Percentiles rank a stretch among this genome's conserved stretches.
Conservation (phyloP, 805 yeast genomes). For the Yamadazyma paraphyllophila region DNA sequence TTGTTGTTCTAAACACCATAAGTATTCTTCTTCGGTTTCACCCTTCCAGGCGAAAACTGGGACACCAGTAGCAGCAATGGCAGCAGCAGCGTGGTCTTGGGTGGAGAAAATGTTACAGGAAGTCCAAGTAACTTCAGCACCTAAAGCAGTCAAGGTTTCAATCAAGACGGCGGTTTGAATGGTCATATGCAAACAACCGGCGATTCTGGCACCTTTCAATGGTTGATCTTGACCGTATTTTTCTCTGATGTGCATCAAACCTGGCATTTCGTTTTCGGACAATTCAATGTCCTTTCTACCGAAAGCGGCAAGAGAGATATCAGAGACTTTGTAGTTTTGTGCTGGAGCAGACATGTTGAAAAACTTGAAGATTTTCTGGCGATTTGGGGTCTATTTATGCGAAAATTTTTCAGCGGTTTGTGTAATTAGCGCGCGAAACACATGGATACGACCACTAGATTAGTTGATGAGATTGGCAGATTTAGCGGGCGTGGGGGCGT, state of each 20-base stretch:
- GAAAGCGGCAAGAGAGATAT: constrained; percentile 97
- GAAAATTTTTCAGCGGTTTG: constrained; percentile 6
- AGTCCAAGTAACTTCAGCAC: constrained; percentile 99
- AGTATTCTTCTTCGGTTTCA: constrained; percentile 99
- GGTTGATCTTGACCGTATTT: constrained; percentile 92
- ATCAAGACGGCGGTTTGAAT: constrained; percentile 98
- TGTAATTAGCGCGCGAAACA: constrained; percentile 1
- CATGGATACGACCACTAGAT: background rate
- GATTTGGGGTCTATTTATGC: background rate
- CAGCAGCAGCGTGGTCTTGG: constrained; percentile 99
- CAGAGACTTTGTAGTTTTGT: constrained; percentile 89
- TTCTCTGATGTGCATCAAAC: constrained; percentile 95
- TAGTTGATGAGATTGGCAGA: too few species aligned
- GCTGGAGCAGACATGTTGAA: constrained; percentile 40
- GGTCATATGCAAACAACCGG: constrained; percentile 99
- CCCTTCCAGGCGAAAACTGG: constrained; percentile 99
- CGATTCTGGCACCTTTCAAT: constrained; percentile 96
- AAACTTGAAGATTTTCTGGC: background rate
- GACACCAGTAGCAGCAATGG: constrained; percentile 98
- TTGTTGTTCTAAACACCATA: constrained; percentile 99
- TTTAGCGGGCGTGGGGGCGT: too few species aligned
- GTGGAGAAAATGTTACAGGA: constrained; percentile 99
- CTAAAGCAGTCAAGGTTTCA: constrained; percentile 94
- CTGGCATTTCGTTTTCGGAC: constrained; percentile 99
- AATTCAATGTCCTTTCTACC: constrained; percentile 99